A percentile compares a stretch with the other conserved stretches of the same genome.
phyloP scores from a whole-genome alignment of 23 red algal genomes.

The Gracilariopsis chorda region DNA sequence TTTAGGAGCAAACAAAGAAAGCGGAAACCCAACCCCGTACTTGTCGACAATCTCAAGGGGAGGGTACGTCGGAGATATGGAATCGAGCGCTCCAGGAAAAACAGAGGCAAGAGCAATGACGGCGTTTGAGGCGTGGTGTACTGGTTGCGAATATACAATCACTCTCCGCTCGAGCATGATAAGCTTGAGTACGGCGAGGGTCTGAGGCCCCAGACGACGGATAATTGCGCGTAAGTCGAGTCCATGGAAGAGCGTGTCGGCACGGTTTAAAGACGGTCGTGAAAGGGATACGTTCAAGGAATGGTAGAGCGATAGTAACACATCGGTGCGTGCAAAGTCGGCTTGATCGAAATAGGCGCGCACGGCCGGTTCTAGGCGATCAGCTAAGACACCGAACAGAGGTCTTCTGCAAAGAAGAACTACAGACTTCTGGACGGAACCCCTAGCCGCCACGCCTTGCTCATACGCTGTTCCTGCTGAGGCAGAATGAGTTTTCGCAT shows the following conservation, averaged over 20 bases:
- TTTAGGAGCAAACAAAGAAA: conserved; percentile 56
- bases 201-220: conserved; percentile 61
- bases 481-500: conserved; percentile 55
- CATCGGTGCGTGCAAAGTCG: conserved; percentile 87
- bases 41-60: not conserved
- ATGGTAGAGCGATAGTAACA: conserved; percentile 76
- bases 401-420: conserved; percentile 82
- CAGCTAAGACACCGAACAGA: conserved; percentile 75
- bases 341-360: conserved; percentile 87
- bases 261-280: conserved; percentile 33
- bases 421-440: conserved; percentile 84
- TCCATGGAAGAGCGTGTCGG: conserved; percentile 69
- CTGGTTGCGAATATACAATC: conserved; percentile 71
- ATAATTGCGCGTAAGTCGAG: conserved; percentile 70
- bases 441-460: conserved; percentile 65
- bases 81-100: conserved; percentile 67
- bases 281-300: conserved; percentile 66
- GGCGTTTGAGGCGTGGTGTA: conserved; percentile 64
- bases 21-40: conserved; percentile 44
- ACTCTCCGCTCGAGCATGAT: conserved; percentile 79
- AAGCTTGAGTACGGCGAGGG: conserved; percentile 79
- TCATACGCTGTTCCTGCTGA: conserved; percentile 29
- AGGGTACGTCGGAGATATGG: conserved; percentile 38
- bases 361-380: conserved; percentile 76
- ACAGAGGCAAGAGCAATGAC: conserved; percentile 76